Percentiles rank a stretch among this genome's conserved stretches.
Conservation (phyloP, 805 yeast species). For the Clavispora asparagi region DNA sequence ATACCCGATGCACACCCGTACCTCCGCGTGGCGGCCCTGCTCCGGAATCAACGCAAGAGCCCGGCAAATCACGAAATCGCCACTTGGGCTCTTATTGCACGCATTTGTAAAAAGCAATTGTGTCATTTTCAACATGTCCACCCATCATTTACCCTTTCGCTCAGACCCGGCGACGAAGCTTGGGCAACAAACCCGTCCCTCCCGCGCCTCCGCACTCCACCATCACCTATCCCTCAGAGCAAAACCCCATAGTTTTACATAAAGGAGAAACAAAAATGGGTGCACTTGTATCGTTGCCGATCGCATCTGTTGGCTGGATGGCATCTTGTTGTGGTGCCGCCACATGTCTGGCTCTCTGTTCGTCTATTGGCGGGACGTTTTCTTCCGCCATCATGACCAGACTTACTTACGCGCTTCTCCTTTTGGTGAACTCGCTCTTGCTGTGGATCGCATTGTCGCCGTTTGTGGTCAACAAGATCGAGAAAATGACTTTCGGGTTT, state of each 20-base stretch:
- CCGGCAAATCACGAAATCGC: not conserved
- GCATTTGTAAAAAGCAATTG: too few relatives aligned
- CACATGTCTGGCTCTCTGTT: constrained; percentile 55
- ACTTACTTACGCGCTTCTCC: constrained; percentile 74
- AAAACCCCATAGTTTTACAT: not conserved
- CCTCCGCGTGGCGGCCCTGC: not conserved
- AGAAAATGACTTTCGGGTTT: constrained; percentile 61
- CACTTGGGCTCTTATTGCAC: too few relatives aligned
- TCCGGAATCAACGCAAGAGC: not conserved
- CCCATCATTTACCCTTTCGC: too few relatives aligned
- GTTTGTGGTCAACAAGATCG: constrained; percentile 69
- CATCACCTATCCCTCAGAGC: not conserved
- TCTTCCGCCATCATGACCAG: constrained; percentile 80
- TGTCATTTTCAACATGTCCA: too few relatives aligned
- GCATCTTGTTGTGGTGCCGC: constrained; percentile 40
- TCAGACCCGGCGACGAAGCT: too few relatives aligned
- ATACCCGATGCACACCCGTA: not conserved
- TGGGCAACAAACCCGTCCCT: not conserved
- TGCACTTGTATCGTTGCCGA: constrained; percentile 13
- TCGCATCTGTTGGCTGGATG: constrained; percentile 7
- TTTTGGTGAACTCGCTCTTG: constrained; percentile 70
- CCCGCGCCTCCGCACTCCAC: not conserved
- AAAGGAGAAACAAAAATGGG: constrained; percentile 9
- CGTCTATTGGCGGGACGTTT: constrained; percentile 51
- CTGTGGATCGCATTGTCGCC: constrained; percentile 93